Base-by-base conservation (phyloP, 2,329 filamentous ascomycete genomes). In the Coniochaeta ligniaria region DNA sequence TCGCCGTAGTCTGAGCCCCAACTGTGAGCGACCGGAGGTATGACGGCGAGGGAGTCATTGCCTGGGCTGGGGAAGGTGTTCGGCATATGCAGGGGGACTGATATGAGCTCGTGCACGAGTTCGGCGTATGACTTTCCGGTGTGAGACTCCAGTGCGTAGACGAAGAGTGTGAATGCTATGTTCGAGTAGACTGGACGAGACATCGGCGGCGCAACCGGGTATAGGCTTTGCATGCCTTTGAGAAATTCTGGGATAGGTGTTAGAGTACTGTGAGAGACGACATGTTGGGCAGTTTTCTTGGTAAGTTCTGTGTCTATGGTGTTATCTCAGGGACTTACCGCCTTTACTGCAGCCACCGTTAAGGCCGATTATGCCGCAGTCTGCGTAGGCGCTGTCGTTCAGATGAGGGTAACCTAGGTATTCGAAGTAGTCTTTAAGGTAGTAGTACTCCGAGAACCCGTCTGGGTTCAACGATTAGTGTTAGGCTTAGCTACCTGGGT, bases 141-240 rank as follows among this genome's bases (percentile, higher is more conserved):
- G 20, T 61, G 65, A 1, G 67, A 57, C 24, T 74, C 69, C 0
- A 78, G 62, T 0, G 71, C 74, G 56, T 75, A 66, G 5, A 68
- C 66, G 31, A 76, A 68, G 7, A 78, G 56, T 16, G 68, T 69
- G 60, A 76, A 79, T 0, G 74, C 74, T 17, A 76, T 63, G 59
- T 74, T 77, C 5, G 76, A 78, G 62, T 79, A 79, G 0, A 73
- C 69, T 0, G 77, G 75, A 2, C 70, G 68, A 3, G 73, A 67
- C 59, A 70, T 68, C 2, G 69, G 67, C 1, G 70, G 47, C 1
- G 68, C 66, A 20, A 75, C 67, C 0, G 72, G 74, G 36, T 72
- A 66, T 12, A 66, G 65, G 1, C 60, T 61, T 20, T 62, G 66
- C 65, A 77, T 69, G 4, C 70, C 72, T 0, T 66, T 11, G 0